phyloP scores from a whole-genome alignment of 164 flowering plant genomes.

The Taxillus chinensis region DNA sequence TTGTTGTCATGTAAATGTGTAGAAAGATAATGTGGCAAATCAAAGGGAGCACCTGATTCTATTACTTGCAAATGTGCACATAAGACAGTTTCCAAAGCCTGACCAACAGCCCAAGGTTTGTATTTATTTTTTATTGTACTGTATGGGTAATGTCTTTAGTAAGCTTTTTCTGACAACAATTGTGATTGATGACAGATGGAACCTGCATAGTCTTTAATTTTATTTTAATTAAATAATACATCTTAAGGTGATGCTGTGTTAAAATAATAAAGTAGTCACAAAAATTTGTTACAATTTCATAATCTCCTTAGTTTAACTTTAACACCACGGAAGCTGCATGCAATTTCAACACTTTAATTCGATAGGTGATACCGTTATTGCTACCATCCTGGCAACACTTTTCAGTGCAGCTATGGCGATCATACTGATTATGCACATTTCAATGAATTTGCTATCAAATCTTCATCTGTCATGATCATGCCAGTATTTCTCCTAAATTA shows the following conservation, averaged over 20 bases:
- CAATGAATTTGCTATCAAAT: too few species aligned
- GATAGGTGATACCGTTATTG: not conserved
- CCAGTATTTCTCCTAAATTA: too few species aligned
- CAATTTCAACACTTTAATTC: not conserved
- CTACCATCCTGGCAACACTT: not conserved
- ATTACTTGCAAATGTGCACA: slow-evolving; percentile 94
- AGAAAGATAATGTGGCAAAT: slow-evolving; percentile 92
- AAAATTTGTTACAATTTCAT: too few species aligned
- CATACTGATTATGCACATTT: not conserved
- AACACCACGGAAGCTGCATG: too few species aligned
- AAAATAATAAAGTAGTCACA: too few species aligned
- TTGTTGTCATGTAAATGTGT: slow-evolving; percentile 15
- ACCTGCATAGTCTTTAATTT: not conserved
- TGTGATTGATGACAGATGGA: not conserved
- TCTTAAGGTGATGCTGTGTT: not conserved
- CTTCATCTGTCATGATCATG: too few species aligned
- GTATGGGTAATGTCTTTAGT: too few species aligned
- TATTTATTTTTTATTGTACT: not conserved
- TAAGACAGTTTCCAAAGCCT: slow-evolving; percentile 80
- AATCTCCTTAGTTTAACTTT: too few species aligned
- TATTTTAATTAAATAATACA: not conserved
- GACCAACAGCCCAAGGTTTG: slow-evolving; percentile 93
- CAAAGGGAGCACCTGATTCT: slow-evolving; percentile 97
- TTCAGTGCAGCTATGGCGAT: not conserved
- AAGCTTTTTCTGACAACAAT: not conserved